These are phyloP conservation scores for Kregervanrija pseudodelftensis DNA, from an alignment of 805 yeast species.

Conservation along the genomic window DNA sequence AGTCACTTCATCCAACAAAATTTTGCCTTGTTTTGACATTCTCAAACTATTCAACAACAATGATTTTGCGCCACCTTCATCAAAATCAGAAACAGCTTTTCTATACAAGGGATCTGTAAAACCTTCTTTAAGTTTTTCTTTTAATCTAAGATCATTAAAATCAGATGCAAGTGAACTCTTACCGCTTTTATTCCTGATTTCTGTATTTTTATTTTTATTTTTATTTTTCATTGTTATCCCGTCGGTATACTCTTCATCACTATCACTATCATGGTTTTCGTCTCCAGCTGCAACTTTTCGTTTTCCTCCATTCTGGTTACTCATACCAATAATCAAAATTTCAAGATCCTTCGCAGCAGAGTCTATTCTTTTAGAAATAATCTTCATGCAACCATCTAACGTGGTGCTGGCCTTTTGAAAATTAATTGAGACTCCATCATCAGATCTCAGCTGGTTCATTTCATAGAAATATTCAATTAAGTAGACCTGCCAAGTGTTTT, in stretches of 20 bases:
- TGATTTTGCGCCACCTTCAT: constrained; percentile 77
- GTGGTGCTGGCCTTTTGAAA: constrained; percentile 41
- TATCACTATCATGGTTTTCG: constrained; percentile 20
- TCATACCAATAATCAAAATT: constrained; percentile 50
- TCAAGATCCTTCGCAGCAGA: constrained; percentile 27
- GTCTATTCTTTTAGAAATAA: constrained; percentile 42
- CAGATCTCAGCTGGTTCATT: constrained; percentile 34
- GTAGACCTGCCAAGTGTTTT: constrained; percentile 43
- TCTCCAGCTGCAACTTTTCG: constrained; percentile 13
- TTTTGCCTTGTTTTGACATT: constrained; percentile 45
- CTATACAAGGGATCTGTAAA: constrained; percentile 61
- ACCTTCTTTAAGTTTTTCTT: too few relatives aligned
- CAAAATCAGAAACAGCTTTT: constrained; percentile 69
- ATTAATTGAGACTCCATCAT: constrained; percentile 39
- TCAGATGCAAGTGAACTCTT: too few relatives aligned
- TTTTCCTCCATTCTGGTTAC: constrained; percentile 30
- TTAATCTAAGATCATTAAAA: too few relatives aligned
- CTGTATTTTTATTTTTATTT: constrained; percentile 20
- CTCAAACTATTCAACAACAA: constrained; percentile 53
- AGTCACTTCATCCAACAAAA: constrained; percentile 57
- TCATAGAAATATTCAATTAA: constrained; percentile 48
- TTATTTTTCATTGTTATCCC: constrained; percentile 1
- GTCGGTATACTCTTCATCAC: constrained; percentile 10
- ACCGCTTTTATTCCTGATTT: constrained; percentile 8
- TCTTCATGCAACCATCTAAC: constrained; percentile 47